Evolutionary conservation across 1,139 yeast genomes (phyloP), one percentile per base, ranked within the genome.

Genomic region (Yamadazyma diospyri): DNA sequence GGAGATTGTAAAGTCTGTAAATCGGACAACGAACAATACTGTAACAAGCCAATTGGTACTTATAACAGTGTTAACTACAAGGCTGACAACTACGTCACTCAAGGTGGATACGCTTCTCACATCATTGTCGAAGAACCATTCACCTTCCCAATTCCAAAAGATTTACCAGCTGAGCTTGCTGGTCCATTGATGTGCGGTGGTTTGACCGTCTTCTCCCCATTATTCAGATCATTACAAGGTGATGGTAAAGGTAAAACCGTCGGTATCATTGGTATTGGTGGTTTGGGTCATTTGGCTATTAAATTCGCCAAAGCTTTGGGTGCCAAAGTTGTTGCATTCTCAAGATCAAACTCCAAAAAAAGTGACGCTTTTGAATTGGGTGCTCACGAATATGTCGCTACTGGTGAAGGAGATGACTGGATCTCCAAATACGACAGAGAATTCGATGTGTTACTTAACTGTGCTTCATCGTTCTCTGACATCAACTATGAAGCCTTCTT

Each of bases 121-220:
- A 57, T 73, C 25, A 66, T 78, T 39, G 78, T 72, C 27, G 61
- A 72, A 48, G 77, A 74, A 45, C 59, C 64, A 36, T 76, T 72
- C 47, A 75, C 63, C 7, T 70, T 77, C 53, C 65, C 68, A 15
- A 69, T 79, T 36, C 85, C 85, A 16, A 78, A 76, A 12, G 53
- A 39, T 17, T 50, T 77, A 41, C 54, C 59, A 15, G 54, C 70
- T 16, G 62, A 57, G 34, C 55, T 56, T 32, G 75, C 77, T 20
- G 82, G 82, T 12, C 82, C 84, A 17, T 61, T 78, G 50, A 57
- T 78, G 61, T 78, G 85, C 59, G 84, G 79, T 23, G 85, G 85
- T 38, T 60, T 76, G 46, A 79, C 85, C 18, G 76, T 70, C 81
- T 78, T 61, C 55, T 64, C 77, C 5, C 85, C 85, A 23, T 51